These are phyloP conservation scores for Sarcocystis neurona DNA, from an alignment of 169 alveolate species.

Conservation along the genomic window DNA sequence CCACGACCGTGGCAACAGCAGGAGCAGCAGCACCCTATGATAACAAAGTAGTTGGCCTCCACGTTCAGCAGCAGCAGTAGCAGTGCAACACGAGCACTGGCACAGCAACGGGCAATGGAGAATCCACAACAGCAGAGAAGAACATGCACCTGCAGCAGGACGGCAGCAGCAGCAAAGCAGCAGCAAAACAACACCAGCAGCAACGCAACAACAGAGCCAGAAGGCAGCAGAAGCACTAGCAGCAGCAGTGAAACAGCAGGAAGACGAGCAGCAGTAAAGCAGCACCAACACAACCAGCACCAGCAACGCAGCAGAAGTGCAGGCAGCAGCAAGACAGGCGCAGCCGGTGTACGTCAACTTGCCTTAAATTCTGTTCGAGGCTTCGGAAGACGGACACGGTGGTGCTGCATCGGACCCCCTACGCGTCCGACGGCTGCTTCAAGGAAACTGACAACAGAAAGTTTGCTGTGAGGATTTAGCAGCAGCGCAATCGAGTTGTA, in stretches of 20 bases:
- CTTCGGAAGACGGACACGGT: constrained; percentile 65
- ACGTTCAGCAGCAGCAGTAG: no score
- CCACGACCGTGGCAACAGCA: no score
- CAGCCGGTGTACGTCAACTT: constrained; percentile 1
- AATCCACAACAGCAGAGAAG: no score
- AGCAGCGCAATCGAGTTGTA: background rate
- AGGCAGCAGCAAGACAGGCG: background rate
- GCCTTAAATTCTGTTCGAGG: constrained; percentile 72
- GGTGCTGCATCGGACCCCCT: constrained; percentile 11
- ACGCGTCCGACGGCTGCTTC: constrained; percentile 5
- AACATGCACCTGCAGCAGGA: no score
- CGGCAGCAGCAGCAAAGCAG: no score
- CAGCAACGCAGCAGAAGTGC: background rate
- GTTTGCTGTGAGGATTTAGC: background rate
- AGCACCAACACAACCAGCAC: background rate
- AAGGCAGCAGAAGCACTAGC: background rate
- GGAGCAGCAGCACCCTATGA: no score
- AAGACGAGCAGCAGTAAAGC: background rate
- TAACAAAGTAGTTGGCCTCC: no score
- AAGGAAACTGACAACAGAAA: background rate
- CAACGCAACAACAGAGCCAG: no score
- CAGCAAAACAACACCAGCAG: no score
- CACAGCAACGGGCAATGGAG: no score
- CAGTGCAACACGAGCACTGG: no score
- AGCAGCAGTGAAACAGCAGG: background rate